Percentiles rank a stretch among this genome's conserved stretches.
phyloP scores from a whole-genome alignment of 2,329 filamentous ascomycete genomes.

The Fusarium metavorans region DNA sequence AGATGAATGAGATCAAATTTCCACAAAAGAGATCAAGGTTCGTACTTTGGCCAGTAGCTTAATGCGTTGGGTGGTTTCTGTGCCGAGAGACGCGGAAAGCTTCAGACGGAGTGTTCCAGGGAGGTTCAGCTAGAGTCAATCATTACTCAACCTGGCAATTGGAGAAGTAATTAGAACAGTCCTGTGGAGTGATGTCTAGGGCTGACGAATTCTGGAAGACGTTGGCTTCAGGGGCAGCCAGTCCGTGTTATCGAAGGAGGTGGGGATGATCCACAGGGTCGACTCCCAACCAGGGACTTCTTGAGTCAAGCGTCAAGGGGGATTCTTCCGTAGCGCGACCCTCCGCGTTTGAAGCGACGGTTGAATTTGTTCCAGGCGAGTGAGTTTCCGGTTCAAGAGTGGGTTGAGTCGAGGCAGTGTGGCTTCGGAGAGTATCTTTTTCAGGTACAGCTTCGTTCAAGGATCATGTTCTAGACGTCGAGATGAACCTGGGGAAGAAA shows the following conservation, averaged over 20 bases:
- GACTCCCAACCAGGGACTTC: background rate
- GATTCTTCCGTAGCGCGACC: background rate
- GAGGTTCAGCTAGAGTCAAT: background rate
- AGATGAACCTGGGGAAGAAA: background rate
- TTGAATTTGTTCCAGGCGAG: background rate
- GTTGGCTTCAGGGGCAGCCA: background rate
- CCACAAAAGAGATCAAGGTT: background rate
- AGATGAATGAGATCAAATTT: slow-evolving; percentile 3
- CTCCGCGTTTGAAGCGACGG: background rate
- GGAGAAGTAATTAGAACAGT: background rate
- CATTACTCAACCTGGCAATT: background rate
- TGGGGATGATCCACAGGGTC: background rate
- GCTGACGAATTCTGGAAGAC: background rate
- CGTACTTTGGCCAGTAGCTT: background rate
- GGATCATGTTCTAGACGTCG: background rate
- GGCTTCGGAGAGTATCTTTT: background rate
- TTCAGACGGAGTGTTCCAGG: background rate
- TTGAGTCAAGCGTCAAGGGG: background rate
- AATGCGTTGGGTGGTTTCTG: background rate
- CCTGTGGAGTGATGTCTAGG: background rate
- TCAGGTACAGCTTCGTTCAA: background rate
- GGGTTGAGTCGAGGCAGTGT: background rate
- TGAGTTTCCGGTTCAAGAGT: background rate
- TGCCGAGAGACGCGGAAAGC: background rate
- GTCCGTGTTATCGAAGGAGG: background rate